Base-by-base conservation (phyloP, 352 stramenopile species). In the Pythium phragmitis region DNA sequence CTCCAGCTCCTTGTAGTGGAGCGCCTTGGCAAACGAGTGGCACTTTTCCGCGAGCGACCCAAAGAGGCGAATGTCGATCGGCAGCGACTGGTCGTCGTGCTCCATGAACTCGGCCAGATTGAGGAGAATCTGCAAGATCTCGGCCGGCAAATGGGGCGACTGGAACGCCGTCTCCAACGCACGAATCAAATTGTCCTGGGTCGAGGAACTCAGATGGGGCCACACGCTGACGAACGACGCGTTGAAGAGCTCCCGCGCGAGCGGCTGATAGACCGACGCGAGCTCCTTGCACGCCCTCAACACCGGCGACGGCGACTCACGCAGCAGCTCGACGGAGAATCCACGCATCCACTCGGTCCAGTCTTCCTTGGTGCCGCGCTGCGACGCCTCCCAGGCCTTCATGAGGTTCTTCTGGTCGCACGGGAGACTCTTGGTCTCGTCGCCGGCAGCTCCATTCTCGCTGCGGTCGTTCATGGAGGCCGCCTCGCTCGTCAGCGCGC, bases 21-120 rank as follows among this genome's bases (percentile, higher is more conserved):
- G 72, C 9, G 97, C 97, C 76, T 99, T 99, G 8, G 97, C 97
- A 63, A 99, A 99, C 37, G 97, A 98, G 75, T 99, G 96, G 61
- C 96, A 99, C 60, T 98, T 98, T 60, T 99, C 82, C 6, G 97
- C 97, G 17, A 99, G 80, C 56, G 98, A 94, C 6, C 96, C 97
- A 4, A 99, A 82, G 21, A 98, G 76, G 1, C 92, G 87, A 68
- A 99, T 99, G 68, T 99, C 96, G 65, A 99, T 99, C 14, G 97
- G 96, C 42, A 99, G 74, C 16, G 86, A 84, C 72, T 98, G 87
- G 58, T 98, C 96, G 65, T 99, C 96, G 62, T 99, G 96, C 76
- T 99, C 98, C 96, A 99, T 99, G 58, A 99, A 99, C 82, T 99
- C 98, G 7, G 96, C 97, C 16, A 99, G 80, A 69, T 99, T 99